Base-by-base conservation (phyloP, 495 filamentous ascomycete species). In the Penicillium turbatum region DNA sequence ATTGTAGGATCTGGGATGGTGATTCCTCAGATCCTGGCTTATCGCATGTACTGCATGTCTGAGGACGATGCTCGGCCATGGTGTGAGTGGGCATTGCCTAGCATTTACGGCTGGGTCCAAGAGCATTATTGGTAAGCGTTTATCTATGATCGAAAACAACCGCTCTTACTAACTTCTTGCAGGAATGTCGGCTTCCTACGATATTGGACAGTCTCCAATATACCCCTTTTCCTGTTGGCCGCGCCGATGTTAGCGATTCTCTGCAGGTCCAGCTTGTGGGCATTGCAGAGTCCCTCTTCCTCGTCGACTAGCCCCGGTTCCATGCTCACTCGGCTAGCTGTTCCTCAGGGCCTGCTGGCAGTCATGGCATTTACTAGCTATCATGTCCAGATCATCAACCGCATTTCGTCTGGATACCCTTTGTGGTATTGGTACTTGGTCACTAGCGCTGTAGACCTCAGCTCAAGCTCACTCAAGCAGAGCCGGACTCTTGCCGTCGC, bases 41-140 rank as follows among this genome's bases (percentile, higher is more conserved):
- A 88, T 65, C 64, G 62, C 29, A 75, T 81, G 31, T 96, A 84
- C 65, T 98, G 93, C 67, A 62, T 61, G 39, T 48, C 61, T 29
- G 63, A 60, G 2, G 57, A 48, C 8, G 55, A 63, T 24, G 56
- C 60, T 8, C 76, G 88, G 48, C 82, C 83, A 7, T 98, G 93
- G 93, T 98, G 93, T 61, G 68, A 69, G 24, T 74, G 71, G 16
- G 54, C 66, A 6, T 21, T 90, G 16, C 93, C 95, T 13, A 96
- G 90, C 67, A 89, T 97, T 36, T 98, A 95, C 69, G 73, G 82
- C 17, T 98, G 85, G 75, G 95, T 97, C 11, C 95, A 98, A 62
- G 74, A 71, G 36, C 75, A 87, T 48, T 96, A 98, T 67, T 98
- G 95, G 93, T 95, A 81, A 58, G 81, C 61, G 6, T 24, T 13